phyloP scores from a whole-genome alignment of 768 basidiomycete genomes.

The Trichaptum fuscoviolaceum region DNA sequence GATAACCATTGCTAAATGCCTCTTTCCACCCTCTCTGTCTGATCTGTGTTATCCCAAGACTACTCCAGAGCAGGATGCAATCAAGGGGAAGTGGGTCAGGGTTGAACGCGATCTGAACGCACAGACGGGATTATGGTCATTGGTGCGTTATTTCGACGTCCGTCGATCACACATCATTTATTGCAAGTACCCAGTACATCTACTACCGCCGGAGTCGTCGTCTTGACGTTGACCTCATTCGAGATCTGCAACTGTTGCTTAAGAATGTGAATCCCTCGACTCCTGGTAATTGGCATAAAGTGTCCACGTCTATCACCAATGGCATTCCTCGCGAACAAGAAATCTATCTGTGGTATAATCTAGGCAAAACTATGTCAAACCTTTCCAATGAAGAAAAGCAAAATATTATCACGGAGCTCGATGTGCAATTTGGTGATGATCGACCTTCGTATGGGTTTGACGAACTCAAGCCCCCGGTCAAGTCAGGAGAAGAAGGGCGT shows the following conservation, averaged over 20 bases:
- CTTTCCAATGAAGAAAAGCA: constrained; percentile 54
- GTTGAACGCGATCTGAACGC: constrained; percentile 77
- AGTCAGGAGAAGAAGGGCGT: constrained; percentile 31
- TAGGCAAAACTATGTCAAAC: constrained; percentile 56
- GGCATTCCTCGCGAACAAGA: constrained; percentile 54
- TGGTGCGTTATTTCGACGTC: constrained; percentile 38
- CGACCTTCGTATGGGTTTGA: constrained; percentile 86
- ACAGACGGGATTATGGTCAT: constrained; percentile 52
- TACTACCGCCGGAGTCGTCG: constrained; percentile 85
- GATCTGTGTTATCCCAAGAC: constrained; percentile 65
- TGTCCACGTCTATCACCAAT: constrained; percentile 53
- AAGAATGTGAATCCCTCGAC: constrained; percentile 45
- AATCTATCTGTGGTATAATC: constrained; percentile 75
- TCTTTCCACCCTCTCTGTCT: constrained; percentile 52
- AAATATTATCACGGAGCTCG: constrained; percentile 84
- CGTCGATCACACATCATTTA: constrained; percentile 9
- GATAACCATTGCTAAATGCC: constrained; percentile 65
- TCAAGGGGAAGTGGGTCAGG: constrained; percentile 85
- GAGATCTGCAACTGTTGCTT: constrained; percentile 61
- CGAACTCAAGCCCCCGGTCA: constrained; percentile 57
- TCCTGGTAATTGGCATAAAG: constrained; percentile 58
- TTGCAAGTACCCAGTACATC: constrained; percentile 44
- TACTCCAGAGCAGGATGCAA: constrained; percentile 66
- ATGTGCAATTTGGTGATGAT: constrained; percentile 82
- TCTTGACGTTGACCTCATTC: constrained; percentile 75